A percentile compares a stretch with the other conserved stretches of the same genome.
Evolutionary conservation across 768 basidiomycete species (phyloP).

Genomic region (Tricholoma matsutake): DNA sequence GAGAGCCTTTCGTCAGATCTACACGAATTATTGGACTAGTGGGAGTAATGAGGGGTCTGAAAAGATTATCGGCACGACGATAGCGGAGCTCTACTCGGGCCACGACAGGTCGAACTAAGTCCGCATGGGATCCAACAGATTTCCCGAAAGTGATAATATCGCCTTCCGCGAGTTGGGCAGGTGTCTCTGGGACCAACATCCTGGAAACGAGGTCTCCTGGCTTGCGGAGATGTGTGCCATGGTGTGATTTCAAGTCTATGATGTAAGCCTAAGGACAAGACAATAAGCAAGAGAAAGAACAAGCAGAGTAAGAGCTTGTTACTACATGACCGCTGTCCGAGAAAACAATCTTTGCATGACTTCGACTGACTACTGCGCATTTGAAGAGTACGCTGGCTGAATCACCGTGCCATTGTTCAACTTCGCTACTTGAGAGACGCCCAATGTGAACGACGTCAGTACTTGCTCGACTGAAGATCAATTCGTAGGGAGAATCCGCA

Average conservation of each 20-base stretch:
- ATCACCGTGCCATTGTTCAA: slow-evolving; percentile 34
- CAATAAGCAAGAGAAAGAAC: slow-evolving; percentile 13
- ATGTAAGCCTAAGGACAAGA: slow-evolving; percentile 54
- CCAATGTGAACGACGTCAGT: slow-evolving; percentile 61
- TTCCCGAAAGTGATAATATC: slow-evolving; percentile 79
- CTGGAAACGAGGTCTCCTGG: slow-evolving; percentile 46
- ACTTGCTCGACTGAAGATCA: slow-evolving; percentile 52
- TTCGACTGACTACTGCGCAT: slow-evolving; percentile 77
- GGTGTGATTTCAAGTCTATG: slow-evolving; percentile 70
- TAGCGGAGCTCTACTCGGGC: slow-evolving; percentile 54
- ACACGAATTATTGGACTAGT: slow-evolving; percentile 26
- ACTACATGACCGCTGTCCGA: slow-evolving; percentile 68
- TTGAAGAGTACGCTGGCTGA: slow-evolving; percentile 58
- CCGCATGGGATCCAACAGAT: slow-evolving; percentile 59
- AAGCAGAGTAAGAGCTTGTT: slow-evolving; percentile 5
- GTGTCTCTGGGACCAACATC: slow-evolving; percentile 51
- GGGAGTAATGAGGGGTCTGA: slow-evolving; percentile 19
- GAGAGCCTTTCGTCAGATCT: slow-evolving; percentile 10
- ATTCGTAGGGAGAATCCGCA: slow-evolving; percentile 38
- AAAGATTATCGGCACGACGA: slow-evolving; percentile 5
- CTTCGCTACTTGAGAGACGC: slow-evolving; percentile 55
- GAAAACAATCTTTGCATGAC: slow-evolving; percentile 75
- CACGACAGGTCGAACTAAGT: slow-evolving; percentile 60
- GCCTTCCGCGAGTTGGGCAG: slow-evolving; percentile 58
- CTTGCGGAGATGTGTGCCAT: slow-evolving; percentile 68